Evolutionary conservation across 208 protist genomes (phyloP), one percentile per base, ranked within the genome.

Genomic region (Sergeia podlipaevii): DNA sequence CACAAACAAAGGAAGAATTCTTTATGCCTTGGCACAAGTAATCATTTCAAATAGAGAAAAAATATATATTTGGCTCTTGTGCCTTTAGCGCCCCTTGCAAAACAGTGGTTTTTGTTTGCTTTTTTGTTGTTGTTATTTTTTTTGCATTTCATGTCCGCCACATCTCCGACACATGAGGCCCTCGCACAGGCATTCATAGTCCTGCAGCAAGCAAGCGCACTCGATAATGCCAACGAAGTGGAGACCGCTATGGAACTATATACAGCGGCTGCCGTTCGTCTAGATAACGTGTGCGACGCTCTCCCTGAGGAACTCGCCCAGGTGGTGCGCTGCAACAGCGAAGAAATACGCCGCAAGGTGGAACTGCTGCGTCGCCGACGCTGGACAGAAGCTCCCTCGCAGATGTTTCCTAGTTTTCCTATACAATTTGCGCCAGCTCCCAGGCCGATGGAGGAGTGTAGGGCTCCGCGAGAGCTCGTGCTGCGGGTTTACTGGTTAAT

Each of bases 401-500:
- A 58, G 20, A 32, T 73, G 29, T 89, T 86, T 48, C 85, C 75
- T 2, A 42, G 64, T 18, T 93, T 89, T 65, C 42, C 65, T 2
- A 76, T 81, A 20, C 69, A 78, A 49, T 93, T 89, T 41, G 54
- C 73, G 0, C 80, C 74, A 0, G 45, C 57, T 1, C 65, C 85
- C 3, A 71, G 70, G 23, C 80, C 80, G 4, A 43, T 85, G n/a
- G 78, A 93, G 52, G 74, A 85, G 45, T 84, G 77, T 53, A 53
- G 55, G 7, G 79, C 80, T 0, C 80, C 85, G 4, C 50, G 55
- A 13, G 50, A 57, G 41, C 50, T 60, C 23, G 48, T 80, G 32
- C 65, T 74, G 29, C 75, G 85, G 17, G 80, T 89, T 26, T 85
- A 76, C 33, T 93, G 85, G 81, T 63, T 93, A 6, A 89, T 93